Base-by-base conservation (phyloP, 108 stramenopile genomes). In the Fistulifera pelliculosa region DNA sequence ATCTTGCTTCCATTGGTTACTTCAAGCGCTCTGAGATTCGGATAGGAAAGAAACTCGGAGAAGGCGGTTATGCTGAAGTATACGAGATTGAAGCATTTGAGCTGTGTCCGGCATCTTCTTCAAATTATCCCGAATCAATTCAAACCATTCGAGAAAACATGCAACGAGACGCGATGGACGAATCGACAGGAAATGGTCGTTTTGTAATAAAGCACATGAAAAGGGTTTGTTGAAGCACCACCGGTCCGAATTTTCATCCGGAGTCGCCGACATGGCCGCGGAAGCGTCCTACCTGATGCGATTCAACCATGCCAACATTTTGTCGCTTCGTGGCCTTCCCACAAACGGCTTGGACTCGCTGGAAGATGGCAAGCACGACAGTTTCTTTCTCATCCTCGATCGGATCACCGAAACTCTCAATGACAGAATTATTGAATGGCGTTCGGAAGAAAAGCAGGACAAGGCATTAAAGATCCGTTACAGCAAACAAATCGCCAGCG, bases 261-360 rank as follows among this genome's bases (percentile, higher is more conserved):
- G 79, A 1, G 82, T 77, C 1, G 28, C 58, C 28, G 88, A 85
- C 52, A 52, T 90, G 48, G 88, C 81, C 11, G 55, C 83, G 54
- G 88, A 90, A 61, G 81, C 79, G 7, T 52, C 71, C 64, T 83
- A 83, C 47, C 65, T 90, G 21, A 65, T 76, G 18, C 65, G 67
- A 31, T 52, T 90, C 38, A 24, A 71, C 31, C 83, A 90, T 64
- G 84, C 81, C 27, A 79, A 90, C 58, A 90, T 90, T 27, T 68
- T 90, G 49, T 66, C 69, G 16, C 62, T 90, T 16, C 71, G 83
- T 1, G 88, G 69, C n/a, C 69, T 75, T 39, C 75, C 85, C 0
- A 47, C 53, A 58, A 69, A 72, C 22, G 80, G 80, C 14, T 65
- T 75, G 25, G 27, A 59, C 14, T 47, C 55, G 19, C 56, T 76